Conservation (phyloP, 139 green algal genomes). For the Chlorella sp. region DNA sequence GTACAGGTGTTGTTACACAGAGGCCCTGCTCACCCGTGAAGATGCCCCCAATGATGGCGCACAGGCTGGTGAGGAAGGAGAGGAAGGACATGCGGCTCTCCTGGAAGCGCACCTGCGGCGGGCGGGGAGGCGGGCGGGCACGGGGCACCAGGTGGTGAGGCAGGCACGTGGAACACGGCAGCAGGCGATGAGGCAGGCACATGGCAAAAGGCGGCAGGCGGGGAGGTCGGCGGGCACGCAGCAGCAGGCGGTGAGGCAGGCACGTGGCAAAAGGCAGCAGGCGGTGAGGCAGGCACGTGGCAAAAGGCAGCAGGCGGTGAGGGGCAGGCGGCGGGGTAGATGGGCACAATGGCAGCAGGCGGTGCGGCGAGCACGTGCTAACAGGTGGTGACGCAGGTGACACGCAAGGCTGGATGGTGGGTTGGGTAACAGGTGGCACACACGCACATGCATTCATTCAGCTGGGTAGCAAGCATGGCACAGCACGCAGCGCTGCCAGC, state of each 20-base stretch:
- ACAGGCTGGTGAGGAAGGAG: constrained; percentile 93
- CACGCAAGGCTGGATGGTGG: too few species aligned
- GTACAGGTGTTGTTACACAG: background rate
- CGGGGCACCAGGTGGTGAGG: background rate
- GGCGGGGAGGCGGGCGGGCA: background rate
- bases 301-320: too few species aligned
- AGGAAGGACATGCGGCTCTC: constrained; percentile 86
- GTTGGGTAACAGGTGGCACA: too few species aligned
- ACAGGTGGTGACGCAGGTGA: too few species aligned
- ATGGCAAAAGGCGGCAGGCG: too few species aligned
- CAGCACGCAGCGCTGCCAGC: background rate
- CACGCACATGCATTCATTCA: background rate
- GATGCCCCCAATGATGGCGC: constrained; percentile 96
- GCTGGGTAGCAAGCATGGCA: background rate
- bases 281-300: background rate
- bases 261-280: too few species aligned
- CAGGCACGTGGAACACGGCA: background rate
- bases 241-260: too few species aligned
- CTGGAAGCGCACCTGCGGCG: constrained; percentile 69
- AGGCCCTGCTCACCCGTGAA: constrained; percentile 75
- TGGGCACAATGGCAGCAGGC: too few species aligned
- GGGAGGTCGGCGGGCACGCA: too few species aligned
- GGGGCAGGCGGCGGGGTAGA: too few species aligned
- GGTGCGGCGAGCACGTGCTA: too few species aligned
- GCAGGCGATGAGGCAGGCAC: background rate